Base-by-base conservation (phyloP, 2,329 filamentous ascomycete genomes). In the Cytospora mali region DNA sequence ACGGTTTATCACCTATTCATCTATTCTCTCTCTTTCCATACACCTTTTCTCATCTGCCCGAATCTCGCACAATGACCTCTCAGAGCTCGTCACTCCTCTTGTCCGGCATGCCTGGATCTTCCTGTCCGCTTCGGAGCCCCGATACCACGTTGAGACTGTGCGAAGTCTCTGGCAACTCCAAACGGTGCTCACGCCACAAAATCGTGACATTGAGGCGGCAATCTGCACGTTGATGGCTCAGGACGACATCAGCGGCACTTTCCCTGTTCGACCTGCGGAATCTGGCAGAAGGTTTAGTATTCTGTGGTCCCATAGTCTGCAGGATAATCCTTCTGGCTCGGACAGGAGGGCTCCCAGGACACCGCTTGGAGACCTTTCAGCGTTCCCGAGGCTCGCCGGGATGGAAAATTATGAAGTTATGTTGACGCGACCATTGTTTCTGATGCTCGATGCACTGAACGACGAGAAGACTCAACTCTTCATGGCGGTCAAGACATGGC, bases 131-230 rank as follows among this genome's bases (percentile, higher is more conserved):
- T 82, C 88, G 14, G 88, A 89, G 66, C 93, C 93, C 0, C 97
- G 97, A 72, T 96, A 94, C 68, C 95, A 98, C 71, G 93, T 99
- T 33, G 96, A 99, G 77, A 89, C 93, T 21, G 91, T 96, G 10
- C 87, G 91, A 62, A 89, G 88, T 68, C 79, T 99, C 46, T 96
- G 95, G 91, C 87, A 92, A 67, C 78, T 99, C 57, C 93, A 98
- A 69, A 85, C 83, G 27, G 84, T 87, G 0, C 83, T 96, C 14
- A 85, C 88, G 1, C 78, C 82, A 46, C 78, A 83, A 1, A 88
- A 88, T 68, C 87, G 90, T 57, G 86, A 93, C 52, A 88, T 97
- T 5, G 93, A 97, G 74, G 92, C 91, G 27, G 86, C 91, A 0
- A 85, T 96, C 48, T 84, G 87, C 27, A 82, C 84, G 28, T 76